Percentiles rank a stretch among this genome's conserved stretches.
Conservation (phyloP, 2,329 filamentous ascomycete species). For the Claviceps paspali region DNA sequence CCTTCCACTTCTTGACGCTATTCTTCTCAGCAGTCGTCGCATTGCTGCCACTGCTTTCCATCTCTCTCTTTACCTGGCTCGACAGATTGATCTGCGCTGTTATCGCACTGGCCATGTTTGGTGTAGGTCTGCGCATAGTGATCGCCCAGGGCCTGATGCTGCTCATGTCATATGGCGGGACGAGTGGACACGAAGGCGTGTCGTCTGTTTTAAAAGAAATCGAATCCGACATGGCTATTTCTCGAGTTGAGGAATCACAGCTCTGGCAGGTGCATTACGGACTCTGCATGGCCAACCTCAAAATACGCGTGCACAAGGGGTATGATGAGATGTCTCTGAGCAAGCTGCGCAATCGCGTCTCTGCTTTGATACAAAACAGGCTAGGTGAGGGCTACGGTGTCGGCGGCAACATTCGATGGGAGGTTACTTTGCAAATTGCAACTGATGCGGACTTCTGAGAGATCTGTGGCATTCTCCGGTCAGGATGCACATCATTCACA, state of each 20-base stretch:
- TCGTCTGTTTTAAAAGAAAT: constrained; percentile 72
- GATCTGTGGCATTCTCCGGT: neutral
- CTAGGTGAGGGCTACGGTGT: constrained; percentile 78
- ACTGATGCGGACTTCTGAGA: constrained; percentile 15
- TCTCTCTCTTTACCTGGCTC: constrained; percentile 68
- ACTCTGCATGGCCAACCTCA: constrained; percentile 87
- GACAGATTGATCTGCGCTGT: constrained; percentile 68
- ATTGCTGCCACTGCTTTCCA: constrained; percentile 64
- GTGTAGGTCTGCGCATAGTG: constrained; percentile 68
- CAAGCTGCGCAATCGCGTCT: constrained; percentile 61
- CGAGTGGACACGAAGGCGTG: constrained; percentile 32
- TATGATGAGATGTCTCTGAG: constrained; percentile 54
- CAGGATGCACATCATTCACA: neutral
- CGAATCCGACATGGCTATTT: constrained; percentile 61
- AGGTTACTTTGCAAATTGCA: constrained; percentile 74
- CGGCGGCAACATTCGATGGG: constrained; percentile 70
- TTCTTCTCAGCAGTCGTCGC: constrained; percentile 72
- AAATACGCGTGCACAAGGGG: constrained; percentile 52
- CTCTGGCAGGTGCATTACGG: constrained; percentile 99
- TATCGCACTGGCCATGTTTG: constrained; percentile 79
- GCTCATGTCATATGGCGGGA: constrained; percentile 65
- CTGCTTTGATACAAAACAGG: constrained; percentile 66
- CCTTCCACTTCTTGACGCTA: constrained; percentile 85
- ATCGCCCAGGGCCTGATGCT: constrained; percentile 84
- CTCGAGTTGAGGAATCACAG: constrained; percentile 71